Evolutionary conservation across 352 stramenopile genomes (phyloP), one percentile per base, ranked within the genome.

Genomic region (Globisporangium orthogonon): DNA sequence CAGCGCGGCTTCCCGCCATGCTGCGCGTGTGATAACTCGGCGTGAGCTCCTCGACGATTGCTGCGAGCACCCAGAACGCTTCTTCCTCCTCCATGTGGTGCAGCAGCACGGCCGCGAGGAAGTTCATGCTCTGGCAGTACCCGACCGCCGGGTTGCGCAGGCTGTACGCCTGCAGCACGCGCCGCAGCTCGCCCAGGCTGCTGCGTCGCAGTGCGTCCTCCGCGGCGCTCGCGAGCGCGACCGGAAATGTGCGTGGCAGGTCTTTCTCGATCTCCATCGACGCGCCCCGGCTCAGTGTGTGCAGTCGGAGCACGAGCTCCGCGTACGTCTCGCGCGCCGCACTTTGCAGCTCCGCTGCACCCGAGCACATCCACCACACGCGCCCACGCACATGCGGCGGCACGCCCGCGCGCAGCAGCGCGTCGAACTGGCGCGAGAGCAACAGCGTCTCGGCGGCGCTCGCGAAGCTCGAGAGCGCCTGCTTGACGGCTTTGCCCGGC

Each of bases 61-160:
- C 65, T 14, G 71, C 71, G 7, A 98, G 72, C 29, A 95, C 81
- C 87, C 86, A 95, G 62, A 96, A 96, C 2, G 82, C 76, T 50
- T 94, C 82, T 44, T 94, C 83, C 62, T 96, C 87, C 18, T 81
- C 82, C 72, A 95, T 72, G 39, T 92, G 71, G 39, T 91, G 75
- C 40, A 96, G 60, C 62, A 95, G 57, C 40, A 96, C 68, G 0
- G 84, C 83, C 10, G 70, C 87, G 18, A 96, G 45, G 52, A 94
- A 94, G 61, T 95, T 96, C 82, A 96, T 92, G 66, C 83, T 93
- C 60, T 96, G 88, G 61, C 86, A 96, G 66, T 96, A 96, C 2
- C 87, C 88, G 10, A 96, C 71, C n/a, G 59, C 55, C 2, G 86
- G 83, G 39, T 96, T 95, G 4, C 86, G 73, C 17, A 95, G 66